Evolutionary conservation across 371 early-diverging fungal species (phyloP), one percentile per base, ranked within the genome.

Genomic region (Mortierella sp.): DNA sequence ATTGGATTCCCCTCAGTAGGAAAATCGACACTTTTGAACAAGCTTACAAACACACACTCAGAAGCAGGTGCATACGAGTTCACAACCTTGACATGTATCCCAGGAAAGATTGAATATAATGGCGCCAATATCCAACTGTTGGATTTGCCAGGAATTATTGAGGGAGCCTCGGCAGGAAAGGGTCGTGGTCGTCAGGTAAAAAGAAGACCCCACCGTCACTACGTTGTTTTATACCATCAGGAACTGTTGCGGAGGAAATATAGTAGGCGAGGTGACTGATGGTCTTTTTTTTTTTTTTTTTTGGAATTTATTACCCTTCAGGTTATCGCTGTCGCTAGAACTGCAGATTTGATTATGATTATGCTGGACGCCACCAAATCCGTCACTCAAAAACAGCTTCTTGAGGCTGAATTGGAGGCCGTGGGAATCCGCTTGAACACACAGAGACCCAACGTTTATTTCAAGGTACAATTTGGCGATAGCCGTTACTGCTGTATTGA

Each of bases 1-100:
- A 97, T 99, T 79, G 99, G 98, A 63, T 99, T 99, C 77, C 99
- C 99, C 13, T 98, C 98, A 15, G 99, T 99, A 23, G 99, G 99
- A 61, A 99, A 99, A 86, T 96, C 96, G 23, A 99, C 99, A 3
- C 86, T 99, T 54, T 89, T 99, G 59, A 93, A 93, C 76, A 98
- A 96, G 84, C 83, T 98, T 34, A 99, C 99, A 19, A 93, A 95
- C 43, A 97, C 98, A 0, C 94, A 96, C 73, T 96, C 97, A 7
- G 97, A 96, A 76, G 97, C 96, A 58, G 94, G 91, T 59, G 93
- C 91, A 47, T 99, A 99, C 76, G 99, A 99, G 85, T 99, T 99
- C 86, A 99, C 99, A 7, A 99, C 99, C 0, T 88, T 99, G 80
- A 98, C 98, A 6, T 96, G 96, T 64, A 96, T 98, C 58, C 99